A percentile compares a stretch with the other conserved stretches of the same genome.
Evolutionary conservation across 164 flowering plant genomes (phyloP).

Genomic region (Piper longum): DNA sequence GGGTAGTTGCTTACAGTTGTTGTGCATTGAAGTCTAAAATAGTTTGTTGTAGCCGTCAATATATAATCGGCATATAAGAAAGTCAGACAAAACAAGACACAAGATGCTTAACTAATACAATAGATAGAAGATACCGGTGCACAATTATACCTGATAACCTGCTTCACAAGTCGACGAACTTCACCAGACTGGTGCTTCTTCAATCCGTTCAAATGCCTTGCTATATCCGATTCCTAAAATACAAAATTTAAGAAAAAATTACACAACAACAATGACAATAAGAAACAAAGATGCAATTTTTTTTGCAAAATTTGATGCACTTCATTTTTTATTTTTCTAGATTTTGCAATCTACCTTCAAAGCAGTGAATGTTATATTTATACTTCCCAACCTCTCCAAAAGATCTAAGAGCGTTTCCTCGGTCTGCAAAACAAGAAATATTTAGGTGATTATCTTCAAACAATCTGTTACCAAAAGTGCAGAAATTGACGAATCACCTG

Average conservation of each 20-base stretch:
- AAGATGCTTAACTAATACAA: no score
- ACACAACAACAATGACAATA: background rate
- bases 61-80: no score
- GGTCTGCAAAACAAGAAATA: conserved; percentile 18
- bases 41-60: no score
- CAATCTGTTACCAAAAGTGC: no score
- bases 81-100: no score
- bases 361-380: conserved; percentile 84
- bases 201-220: conserved; percentile 66
- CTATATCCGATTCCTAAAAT: conserved; percentile 77
- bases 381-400: conserved; percentile 73
- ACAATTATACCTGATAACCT: conserved; percentile 55
- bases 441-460: background rate
- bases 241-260: background rate
- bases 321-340: background rate
- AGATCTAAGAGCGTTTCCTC: conserved; percentile 57
- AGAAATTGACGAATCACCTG: conserved; percentile 33
- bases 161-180: conserved; percentile 72
- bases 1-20: no score
- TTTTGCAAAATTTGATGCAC: background rate
- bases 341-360: conserved; percentile 40
- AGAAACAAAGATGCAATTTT: background rate
- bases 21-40: no score
- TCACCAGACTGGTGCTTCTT: conserved; percentile 60
- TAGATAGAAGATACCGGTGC: background rate